Evolutionary conservation across 2,329 filamentous ascomycete genomes (phyloP).

Genomic region (Ilyonectria robusta): DNA sequence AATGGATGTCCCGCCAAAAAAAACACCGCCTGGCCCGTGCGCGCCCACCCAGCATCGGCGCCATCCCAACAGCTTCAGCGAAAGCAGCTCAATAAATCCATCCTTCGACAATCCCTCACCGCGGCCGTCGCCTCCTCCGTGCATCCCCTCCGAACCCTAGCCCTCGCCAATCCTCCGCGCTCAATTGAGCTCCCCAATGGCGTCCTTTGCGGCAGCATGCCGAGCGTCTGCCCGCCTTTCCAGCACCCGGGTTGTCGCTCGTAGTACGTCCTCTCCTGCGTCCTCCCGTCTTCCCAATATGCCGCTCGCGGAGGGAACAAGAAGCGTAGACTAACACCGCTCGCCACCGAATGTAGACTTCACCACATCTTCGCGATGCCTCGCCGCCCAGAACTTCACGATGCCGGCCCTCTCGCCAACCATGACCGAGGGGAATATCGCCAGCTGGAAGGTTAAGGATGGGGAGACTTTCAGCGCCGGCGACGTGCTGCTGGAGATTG

Average conservation of each 20-base stretch:
- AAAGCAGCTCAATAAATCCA: conserved; percentile 46
- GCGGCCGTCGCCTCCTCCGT: conserved; percentile 35
- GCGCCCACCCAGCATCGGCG: conserved; percentile 47
- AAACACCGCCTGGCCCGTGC: conserved; percentile 48
- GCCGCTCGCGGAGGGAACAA: conserved; percentile 34
- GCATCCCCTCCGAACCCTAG: conserved; percentile 39
- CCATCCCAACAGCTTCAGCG: conserved; percentile 52
- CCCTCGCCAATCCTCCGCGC: conserved; percentile 35
- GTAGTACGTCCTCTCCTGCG: conserved; percentile 64
- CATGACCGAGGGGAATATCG: conserved; percentile 94
- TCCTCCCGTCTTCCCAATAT: conserved; percentile 39
- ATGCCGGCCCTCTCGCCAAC: conserved; percentile 94
- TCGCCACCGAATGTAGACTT: conserved; percentile 66
- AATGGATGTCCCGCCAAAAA: conserved; percentile 48
- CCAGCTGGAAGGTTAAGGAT: conserved; percentile 88
- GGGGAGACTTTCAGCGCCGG: conserved; percentile 86
- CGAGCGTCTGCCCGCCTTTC: conserved; percentile 74
- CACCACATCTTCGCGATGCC: conserved; percentile 71
- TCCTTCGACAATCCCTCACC: conserved; percentile 43
- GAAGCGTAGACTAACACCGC: conserved; percentile 37
- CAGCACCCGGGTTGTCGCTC: conserved; percentile 61
- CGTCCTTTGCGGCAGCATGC: conserved; percentile 75
- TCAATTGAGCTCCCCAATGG: conserved; percentile 65
- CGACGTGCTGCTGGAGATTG: conserved; percentile 91
- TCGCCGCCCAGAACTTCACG: conserved; percentile 87